Conservation (phyloP, 2,329 filamentous ascomycete species). For the Phaeosphaeria sp. region DNA sequence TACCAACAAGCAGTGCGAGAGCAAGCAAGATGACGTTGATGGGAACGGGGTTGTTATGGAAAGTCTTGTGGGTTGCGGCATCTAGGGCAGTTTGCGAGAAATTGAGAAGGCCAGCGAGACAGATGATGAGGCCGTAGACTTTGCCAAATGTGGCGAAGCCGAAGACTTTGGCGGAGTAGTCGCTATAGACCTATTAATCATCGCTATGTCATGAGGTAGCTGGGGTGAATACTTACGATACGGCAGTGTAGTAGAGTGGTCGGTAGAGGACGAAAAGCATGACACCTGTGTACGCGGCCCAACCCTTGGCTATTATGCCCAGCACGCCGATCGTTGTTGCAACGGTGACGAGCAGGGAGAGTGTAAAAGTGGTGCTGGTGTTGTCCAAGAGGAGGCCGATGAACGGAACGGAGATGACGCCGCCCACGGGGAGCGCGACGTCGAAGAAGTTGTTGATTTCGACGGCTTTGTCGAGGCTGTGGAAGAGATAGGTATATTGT, state of each 20-base stretch:
- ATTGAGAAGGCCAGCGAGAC: constrained; percentile 81
- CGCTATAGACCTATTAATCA: constrained; percentile 50
- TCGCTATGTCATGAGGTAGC: neutral
- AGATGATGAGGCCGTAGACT: constrained; percentile 92
- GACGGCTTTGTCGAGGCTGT: constrained; percentile 65
- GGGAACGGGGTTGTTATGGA: constrained; percentile 74
- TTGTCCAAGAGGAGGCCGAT: constrained; percentile 82
- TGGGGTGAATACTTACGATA: constrained; percentile 61
- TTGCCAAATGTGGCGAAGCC: constrained; percentile 90
- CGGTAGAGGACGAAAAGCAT: constrained; percentile 83
- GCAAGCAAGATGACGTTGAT: constrained; percentile 75
- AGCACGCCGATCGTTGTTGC: constrained; percentile 79
- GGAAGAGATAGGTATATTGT: constrained; percentile 81
- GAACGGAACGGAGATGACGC: constrained; percentile 84
- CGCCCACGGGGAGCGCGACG: constrained; percentile 81
- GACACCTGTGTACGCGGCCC: constrained; percentile 79
- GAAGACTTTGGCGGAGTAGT: constrained; percentile 91
- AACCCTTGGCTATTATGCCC: constrained; percentile 73
- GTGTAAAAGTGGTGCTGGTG: constrained; percentile 73
- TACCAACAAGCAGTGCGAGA: constrained; percentile 69
- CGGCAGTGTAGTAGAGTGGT: constrained; percentile 89
- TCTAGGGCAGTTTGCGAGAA: constrained; percentile 84
- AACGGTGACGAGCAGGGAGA: constrained; percentile 71
- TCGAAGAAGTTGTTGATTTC: constrained; percentile 86
- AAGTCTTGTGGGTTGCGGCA: constrained; percentile 75